These are phyloP conservation scores for Phytopythium chamaehyphon DNA, from an alignment of 352 stramenopile genomes.

Conservation along the genomic window DNA sequence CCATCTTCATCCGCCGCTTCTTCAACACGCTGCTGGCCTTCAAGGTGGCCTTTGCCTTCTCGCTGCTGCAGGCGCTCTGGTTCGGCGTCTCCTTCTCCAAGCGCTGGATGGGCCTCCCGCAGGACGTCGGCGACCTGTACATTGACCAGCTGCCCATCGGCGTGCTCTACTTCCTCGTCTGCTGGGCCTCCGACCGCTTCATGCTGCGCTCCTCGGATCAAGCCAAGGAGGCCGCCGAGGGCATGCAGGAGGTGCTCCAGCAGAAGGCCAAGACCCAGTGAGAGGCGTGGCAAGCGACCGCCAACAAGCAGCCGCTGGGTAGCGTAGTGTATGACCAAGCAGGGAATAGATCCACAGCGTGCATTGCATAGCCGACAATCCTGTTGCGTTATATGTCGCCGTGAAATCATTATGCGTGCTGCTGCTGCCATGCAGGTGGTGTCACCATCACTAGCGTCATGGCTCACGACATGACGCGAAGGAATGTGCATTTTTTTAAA, in stretches of 20 bases:
- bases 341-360: too few species aligned
- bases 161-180: constrained; percentile 69
- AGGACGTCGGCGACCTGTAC: constrained; percentile 49
- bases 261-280: constrained; percentile 13
- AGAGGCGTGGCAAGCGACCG: too few species aligned
- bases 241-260: constrained; percentile 52
- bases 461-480: too few species aligned
- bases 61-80: constrained; percentile 69
- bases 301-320: too few species aligned
- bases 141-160: constrained; percentile 67
- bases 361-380: too few species aligned
- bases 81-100: constrained; percentile 47
- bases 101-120: constrained; percentile 36
- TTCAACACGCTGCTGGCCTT: constrained; percentile 63
- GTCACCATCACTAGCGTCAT: too few species aligned
- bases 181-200: constrained; percentile 75
- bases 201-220: constrained; percentile 68
- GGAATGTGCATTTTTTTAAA: too few species aligned
- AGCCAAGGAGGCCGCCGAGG: constrained; percentile 58
- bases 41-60: constrained; percentile 73
- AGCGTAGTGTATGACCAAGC: neutral
- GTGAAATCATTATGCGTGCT: too few species aligned
- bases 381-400: too few species aligned
- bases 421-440: too few species aligned
- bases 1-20: constrained; percentile 64